phyloP scores from a whole-genome alignment of 2,329 filamentous ascomycete genomes.

The Xylogone sp. region DNA sequence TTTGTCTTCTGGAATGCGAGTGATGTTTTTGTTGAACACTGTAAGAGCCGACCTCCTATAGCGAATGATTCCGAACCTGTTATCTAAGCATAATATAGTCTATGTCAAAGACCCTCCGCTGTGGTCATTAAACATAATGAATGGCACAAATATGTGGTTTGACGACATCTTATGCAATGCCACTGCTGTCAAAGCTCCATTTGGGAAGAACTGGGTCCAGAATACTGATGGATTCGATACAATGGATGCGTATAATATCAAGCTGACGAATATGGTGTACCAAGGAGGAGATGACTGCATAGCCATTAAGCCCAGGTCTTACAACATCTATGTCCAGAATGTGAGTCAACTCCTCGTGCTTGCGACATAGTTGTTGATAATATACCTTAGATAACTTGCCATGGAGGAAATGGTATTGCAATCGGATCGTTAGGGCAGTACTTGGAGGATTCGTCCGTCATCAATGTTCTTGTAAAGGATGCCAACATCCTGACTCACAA shows the following conservation, averaged over 20 bases:
- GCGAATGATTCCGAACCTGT: background rate
- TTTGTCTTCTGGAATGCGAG: constrained; percentile 56
- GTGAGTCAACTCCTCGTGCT: constrained; percentile 18
- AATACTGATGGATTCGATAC: constrained; percentile 56
- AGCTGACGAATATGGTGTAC: constrained; percentile 46
- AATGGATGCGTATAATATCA: constrained; percentile 48
- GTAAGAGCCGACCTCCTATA: constrained; percentile 12
- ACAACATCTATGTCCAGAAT: constrained; percentile 45
- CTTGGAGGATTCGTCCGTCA: constrained; percentile 47
- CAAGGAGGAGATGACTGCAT: constrained; percentile 56
- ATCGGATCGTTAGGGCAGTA: constrained; percentile 54
- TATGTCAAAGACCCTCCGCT: constrained; percentile 46
- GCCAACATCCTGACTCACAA: constrained; percentile 42
- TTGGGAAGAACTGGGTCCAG: constrained; percentile 52
- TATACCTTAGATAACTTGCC: constrained; percentile 34
- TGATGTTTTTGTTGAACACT: constrained; percentile 49
- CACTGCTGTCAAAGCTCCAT: constrained; percentile 44
- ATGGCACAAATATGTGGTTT: constrained; percentile 49
- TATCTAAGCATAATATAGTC: constrained; percentile 22
- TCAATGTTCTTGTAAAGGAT: constrained; percentile 43
- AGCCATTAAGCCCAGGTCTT: constrained; percentile 52
- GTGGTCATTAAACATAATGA: constrained; percentile 55
- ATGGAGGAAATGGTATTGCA: constrained; percentile 51
- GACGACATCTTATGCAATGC: constrained; percentile 48
- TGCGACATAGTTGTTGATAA: background rate